Base-by-base conservation (phyloP, 176 grass and related monocot species). In the Rhynchospora tenuis region DNA sequence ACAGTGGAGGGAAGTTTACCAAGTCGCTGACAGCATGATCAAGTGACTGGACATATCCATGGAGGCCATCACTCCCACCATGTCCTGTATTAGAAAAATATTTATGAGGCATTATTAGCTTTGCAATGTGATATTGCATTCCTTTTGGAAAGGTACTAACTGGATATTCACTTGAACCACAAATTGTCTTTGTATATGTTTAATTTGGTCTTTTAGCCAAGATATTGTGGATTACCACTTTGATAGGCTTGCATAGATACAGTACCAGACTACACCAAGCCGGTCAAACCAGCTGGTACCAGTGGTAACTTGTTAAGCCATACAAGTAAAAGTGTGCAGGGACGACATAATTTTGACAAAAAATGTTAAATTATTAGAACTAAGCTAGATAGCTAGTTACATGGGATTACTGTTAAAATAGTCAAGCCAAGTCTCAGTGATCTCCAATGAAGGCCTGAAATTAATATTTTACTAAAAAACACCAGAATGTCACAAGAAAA, bases 31-130 rank as follows among this genome's bases (percentile, higher is more conserved):
- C 85, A 33, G 89, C 90, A 87, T 91, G 85, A 76, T 94, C 92
- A 73, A 98, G 90, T 76, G 95, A 98, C 42, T 94, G 95, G 23
- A 94, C 92, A 70, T 98, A 98, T 86, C 92, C 95, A 87, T 98
- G 95, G 9, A 98, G 88, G 78, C 87, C 84, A 73, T 98, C 92
- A 48, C 92, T 98, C 78, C 92, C 95, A 42, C 95, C 95, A 79
- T 93, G 95, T 33, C 95, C 95, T 98, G 79, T 42, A 73, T 80
- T 44, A 10, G 83, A 28, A 91, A 7, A 48, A 85, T n/a, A 57
- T 64, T 2, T 51, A 27, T 38, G 42, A 81, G 38, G 20, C 88
- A 61, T 86, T 47, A 80, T 47, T 31, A 61, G 10, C 61, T 42
- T n/a, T 22, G 64, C 14, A 11, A 28, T 51, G 29, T 3, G 55